Percentiles rank a stretch among this genome's conserved stretches.
phyloP scores from a whole-genome alignment of 2,329 filamentous ascomycete genomes.

The Pleomassaria siparia region DNA sequence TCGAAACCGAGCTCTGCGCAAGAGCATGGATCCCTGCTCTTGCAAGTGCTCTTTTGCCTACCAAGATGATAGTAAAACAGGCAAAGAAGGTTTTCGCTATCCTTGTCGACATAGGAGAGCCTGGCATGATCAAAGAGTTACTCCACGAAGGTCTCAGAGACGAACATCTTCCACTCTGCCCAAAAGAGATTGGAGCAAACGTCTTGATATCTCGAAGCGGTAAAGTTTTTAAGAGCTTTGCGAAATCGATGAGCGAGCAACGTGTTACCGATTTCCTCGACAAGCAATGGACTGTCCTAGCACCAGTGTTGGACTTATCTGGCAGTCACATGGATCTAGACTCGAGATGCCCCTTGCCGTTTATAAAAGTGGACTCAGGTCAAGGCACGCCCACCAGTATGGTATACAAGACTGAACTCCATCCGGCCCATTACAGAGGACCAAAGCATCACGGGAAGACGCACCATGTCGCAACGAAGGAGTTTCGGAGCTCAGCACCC shows the following conservation, averaged over 20 bases:
- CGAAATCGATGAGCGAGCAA: background rate
- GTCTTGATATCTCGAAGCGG: background rate
- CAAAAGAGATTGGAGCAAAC: background rate
- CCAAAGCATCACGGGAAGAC: background rate
- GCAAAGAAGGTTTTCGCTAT: conserved; percentile 10
- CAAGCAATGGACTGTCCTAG: conserved; percentile 11
- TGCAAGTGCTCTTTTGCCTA: background rate
- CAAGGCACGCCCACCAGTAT: background rate
- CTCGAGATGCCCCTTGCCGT: conserved; percentile 6
- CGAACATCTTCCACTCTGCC: conserved; percentile 5
- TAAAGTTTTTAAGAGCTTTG: conserved; percentile 2
- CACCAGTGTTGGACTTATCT: conserved; percentile 7
- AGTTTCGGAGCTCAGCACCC: background rate
- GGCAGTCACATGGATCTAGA: conserved; percentile 3
- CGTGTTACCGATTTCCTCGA: conserved; percentile 6
- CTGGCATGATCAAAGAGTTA: conserved; percentile 4
- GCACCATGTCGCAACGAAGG: conserved; percentile 2
- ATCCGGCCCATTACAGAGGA: conserved; percentile 4
- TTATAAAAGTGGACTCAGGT: conserved; percentile 2
- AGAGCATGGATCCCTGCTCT: conserved; percentile 1
- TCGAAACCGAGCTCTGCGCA: background rate
- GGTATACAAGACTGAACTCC: conserved; percentile 3
- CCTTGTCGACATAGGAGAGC: conserved; percentile 4
- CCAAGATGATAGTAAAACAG: conserved; percentile 1
- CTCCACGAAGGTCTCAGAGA: conserved; percentile 5